phyloP scores from a whole-genome alignment of 1,284 basidiomycete genomes.

The Austroboletus novae-zelandiae region DNA sequence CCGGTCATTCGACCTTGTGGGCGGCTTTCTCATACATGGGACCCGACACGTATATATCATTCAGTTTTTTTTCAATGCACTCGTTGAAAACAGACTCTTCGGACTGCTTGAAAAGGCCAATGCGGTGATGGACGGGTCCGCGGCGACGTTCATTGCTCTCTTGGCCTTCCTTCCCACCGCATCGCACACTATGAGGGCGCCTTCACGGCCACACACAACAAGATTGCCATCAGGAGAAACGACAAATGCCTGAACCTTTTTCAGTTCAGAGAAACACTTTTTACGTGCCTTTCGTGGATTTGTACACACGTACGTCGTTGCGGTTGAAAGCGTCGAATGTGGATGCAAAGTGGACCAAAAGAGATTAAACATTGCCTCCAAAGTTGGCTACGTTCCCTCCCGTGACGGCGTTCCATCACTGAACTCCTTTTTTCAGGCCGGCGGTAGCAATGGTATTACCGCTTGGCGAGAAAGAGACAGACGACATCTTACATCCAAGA shows the following conservation, averaged over 20 bases:
- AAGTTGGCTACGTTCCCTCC: constrained; percentile 16
- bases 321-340: too few species aligned
- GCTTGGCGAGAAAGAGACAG: constrained; percentile 14
- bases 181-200: constrained; percentile 12
- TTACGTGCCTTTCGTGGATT: constrained; percentile 8
- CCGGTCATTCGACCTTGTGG: background rate
- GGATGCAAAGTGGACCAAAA: constrained; percentile 13
- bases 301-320: constrained; percentile 11
- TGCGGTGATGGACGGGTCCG: constrained; percentile 3
- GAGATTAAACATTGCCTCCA: constrained; percentile 7
- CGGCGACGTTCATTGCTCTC: constrained; percentile 1
- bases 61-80: background rate
- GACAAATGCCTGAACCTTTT: constrained; percentile 10
- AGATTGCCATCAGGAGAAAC: constrained; percentile 4
- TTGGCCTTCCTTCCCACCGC: constrained; percentile 5
- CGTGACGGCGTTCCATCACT: constrained; percentile 15
- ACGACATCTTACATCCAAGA: background rate
- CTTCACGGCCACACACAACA: constrained; percentile 14
- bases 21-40: background rate
- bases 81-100: background rate
- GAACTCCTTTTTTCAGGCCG: constrained; percentile 12
- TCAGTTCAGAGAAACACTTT: constrained; percentile 5
- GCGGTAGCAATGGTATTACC: constrained; percentile 10
- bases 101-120: constrained; percentile 10
- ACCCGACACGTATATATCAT: background rate